Base-by-base conservation (phyloP, 306 rosid species). In the Geum urbanum region DNA sequence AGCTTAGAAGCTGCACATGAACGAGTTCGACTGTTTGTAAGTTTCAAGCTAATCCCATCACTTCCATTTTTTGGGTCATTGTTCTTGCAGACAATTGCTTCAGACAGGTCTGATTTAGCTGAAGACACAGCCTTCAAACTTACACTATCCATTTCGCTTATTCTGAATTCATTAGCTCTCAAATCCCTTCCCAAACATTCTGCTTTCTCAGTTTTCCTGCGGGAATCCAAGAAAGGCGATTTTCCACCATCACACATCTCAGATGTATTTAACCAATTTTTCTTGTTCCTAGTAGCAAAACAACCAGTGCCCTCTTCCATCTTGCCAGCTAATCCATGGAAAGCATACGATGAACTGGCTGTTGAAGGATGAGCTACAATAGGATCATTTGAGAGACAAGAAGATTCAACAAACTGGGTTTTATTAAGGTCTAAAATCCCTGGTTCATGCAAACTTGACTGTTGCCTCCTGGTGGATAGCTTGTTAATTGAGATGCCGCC, bases 361-460 rank as follows among this genome's bases (percentile, higher is more conserved):
- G 83, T 74, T 55, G 86, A 79, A 79, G 75, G 80, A 70, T 47
- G 77, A 41, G 71, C 58, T 48, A 55, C 52, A 14, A 65, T 32
- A 50, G 67, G 80, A 73, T 80, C 87, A 74, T 78, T 77, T n/a
- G 89, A 82, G 78, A 74, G 35, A 77, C 81, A 74, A 52, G 82
- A 79, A 14, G 83, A 73, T 45, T 71, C 83, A 70, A 71, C 84
- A 43, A 55, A 66, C n/a, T 63, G 81, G 73, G 71, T 80, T 82
- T 80, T 82, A 71, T 82, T 87, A 46, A 87, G 89, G 82, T 84
- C 89, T 53, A 87, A 35, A 13, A 68, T 46, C 71, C 76, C 72
- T 55, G 67, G 73, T 27, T 77, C 81, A 77, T 6, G 57, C n/a
- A 67, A 48, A 46, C 55, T 27, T 18, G 74, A 14, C 32, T 54